A percentile compares a stretch with the other conserved stretches of the same genome.
Conservation (phyloP, 495 filamentous ascomycete genomes). For the Thermochaetoides thermophila region DNA sequence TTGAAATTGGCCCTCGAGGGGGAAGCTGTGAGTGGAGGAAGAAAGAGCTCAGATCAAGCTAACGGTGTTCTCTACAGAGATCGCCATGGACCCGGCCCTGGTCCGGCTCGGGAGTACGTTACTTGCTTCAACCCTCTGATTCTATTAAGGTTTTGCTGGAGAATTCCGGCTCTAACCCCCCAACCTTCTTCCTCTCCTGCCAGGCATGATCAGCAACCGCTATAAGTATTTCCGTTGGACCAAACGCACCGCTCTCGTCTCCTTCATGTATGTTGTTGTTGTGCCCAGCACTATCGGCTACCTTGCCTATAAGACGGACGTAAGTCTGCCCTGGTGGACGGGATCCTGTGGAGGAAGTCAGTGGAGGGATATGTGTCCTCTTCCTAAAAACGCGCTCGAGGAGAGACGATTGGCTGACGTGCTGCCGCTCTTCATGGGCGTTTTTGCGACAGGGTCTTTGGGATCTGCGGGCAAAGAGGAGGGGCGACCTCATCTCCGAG, state of each 20-base stretch:
- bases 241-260: conserved; percentile 60
- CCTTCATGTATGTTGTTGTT: conserved; percentile 53
- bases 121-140: conserved; percentile 1
- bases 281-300: conserved; percentile 56
- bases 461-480: conserved; percentile 73
- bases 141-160: too few relatives aligned
- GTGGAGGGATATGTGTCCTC: background rate
- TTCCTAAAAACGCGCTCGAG: background rate
- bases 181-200: background rate
- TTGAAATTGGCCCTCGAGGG: too few relatives aligned
- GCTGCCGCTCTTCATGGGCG: background rate
- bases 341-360: background rate
- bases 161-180: background rate
- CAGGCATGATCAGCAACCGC: conserved; percentile 74
- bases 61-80: conserved; percentile 15
- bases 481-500: conserved; percentile 64
- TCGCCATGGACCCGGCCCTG: conserved; percentile 64
- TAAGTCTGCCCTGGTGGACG: conserved; percentile 34
- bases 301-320: conserved; percentile 64
- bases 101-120: conserved; percentile 59
- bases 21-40: too few relatives aligned
- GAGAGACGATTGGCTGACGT: background rate
- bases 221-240: conserved; percentile 96
- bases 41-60: too few relatives aligned
- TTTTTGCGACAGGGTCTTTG: conserved; percentile 54